phyloP scores from a whole-genome alignment of 805 yeast species.

The Candida suzukii region DNA sequence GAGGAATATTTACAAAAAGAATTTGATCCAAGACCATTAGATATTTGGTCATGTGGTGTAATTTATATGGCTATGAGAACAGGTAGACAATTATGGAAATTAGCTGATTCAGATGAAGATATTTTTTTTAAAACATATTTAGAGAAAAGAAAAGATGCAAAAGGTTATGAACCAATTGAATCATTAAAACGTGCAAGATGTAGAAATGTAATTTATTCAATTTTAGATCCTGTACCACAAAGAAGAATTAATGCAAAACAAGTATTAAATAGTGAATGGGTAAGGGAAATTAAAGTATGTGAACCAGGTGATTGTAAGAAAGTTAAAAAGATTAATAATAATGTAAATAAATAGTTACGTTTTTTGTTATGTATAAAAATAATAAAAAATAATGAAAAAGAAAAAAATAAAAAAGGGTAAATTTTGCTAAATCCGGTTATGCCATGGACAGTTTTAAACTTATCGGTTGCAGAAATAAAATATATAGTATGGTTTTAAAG shows the following conservation, averaged over 20 bases:
- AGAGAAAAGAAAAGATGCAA: conserved; percentile 68
- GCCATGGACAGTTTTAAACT: too few relatives aligned
- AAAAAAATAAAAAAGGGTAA: too few relatives aligned
- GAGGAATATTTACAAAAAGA: conserved; percentile 62
- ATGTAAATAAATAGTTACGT: too few relatives aligned
- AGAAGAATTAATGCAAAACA: conserved; percentile 86
- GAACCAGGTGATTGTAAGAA: conserved; percentile 40
- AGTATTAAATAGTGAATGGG: conserved; percentile 92
- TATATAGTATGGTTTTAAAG: too few relatives aligned
- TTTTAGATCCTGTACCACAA: conserved; percentile 84
- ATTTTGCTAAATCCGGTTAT: too few relatives aligned
- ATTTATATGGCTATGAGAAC: conserved; percentile 92
- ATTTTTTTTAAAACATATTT: conserved; percentile 74
- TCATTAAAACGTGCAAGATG: conserved; percentile 78
- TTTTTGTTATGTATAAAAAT: too few relatives aligned
- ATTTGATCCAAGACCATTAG: conserved; percentile 78
- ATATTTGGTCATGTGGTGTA: conserved; percentile 91
- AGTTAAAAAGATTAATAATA: too few relatives aligned
- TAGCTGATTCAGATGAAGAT: conserved; percentile 78
- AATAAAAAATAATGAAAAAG: too few relatives aligned
- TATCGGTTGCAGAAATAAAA: too few relatives aligned
- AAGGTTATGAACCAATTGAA: conserved; percentile 92
- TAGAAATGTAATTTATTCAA: conserved; percentile 86
- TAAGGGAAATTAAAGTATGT: conserved; percentile 78
- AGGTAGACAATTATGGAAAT: conserved; percentile 88